Conservation (phyloP, 2,329 filamentous ascomycete genomes). For the Lachnellula occidentalis region DNA sequence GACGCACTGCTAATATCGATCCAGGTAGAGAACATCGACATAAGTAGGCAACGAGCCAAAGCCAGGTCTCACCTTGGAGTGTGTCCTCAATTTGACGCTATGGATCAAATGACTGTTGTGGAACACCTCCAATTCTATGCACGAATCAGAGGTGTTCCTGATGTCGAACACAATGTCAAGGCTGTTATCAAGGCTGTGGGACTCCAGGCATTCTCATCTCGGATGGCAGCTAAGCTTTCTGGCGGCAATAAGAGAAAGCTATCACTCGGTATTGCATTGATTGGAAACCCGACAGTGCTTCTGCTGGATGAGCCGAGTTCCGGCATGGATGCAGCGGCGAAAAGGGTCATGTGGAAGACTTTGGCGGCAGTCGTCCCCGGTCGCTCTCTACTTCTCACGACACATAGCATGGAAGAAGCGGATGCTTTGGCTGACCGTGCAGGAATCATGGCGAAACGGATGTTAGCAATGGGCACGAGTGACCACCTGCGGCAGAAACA, state of each 20-base stretch:
- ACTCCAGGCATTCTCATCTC: slow-evolving; percentile 60
- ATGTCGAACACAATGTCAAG: slow-evolving; percentile 71
- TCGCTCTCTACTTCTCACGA: slow-evolving; percentile 80
- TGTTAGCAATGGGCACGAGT: slow-evolving; percentile 78
- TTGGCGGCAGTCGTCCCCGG: slow-evolving; percentile 68
- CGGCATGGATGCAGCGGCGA: slow-evolving; percentile 85
- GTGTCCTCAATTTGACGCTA: slow-evolving; percentile 81
- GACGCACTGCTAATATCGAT: neutral
- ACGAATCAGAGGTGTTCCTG: slow-evolving; percentile 68
- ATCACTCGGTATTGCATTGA: slow-evolving; percentile 80
- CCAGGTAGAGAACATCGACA: slow-evolving; percentile 63
- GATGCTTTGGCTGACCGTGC: slow-evolving; percentile 79
- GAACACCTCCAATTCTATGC: slow-evolving; percentile 90
- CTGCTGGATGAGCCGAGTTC: slow-evolving; percentile 85
- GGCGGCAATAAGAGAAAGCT: slow-evolving; percentile 95
- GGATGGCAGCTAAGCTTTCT: slow-evolving; percentile 74
- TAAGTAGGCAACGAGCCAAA: slow-evolving; percentile 63
- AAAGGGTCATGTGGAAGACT: slow-evolving; percentile 90
- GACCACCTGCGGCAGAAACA: slow-evolving; percentile 68
- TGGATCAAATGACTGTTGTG: slow-evolving; percentile 83
- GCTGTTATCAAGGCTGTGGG: slow-evolving; percentile 79
- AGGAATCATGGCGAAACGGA: slow-evolving; percentile 78
- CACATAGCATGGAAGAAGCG: slow-evolving; percentile 93
- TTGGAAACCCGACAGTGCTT: slow-evolving; percentile 84
- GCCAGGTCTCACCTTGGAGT: slow-evolving; percentile 81